Percentiles rank a stretch among this genome's conserved stretches.
Evolutionary conservation across 2,329 filamentous ascomycete species (phyloP).

Genomic region (Rhytidhysteron rufulum): DNA sequence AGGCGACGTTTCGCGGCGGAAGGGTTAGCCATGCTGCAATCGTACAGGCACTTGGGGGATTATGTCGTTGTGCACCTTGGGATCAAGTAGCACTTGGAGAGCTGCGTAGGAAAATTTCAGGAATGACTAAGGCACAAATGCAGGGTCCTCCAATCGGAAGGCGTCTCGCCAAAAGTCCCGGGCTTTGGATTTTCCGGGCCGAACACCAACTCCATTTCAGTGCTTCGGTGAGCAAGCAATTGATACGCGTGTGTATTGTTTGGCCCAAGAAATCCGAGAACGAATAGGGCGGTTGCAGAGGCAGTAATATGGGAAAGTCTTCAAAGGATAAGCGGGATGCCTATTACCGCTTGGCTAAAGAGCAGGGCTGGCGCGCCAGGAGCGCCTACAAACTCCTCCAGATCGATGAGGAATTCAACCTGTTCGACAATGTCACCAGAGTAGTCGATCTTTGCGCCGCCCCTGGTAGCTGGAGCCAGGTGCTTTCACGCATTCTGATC

Average conservation of each 20-base stretch:
- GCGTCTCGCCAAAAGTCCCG: no score
- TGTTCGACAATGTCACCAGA: conserved; percentile 84
- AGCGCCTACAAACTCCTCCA: conserved; percentile 97
- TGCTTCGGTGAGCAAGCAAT: no score
- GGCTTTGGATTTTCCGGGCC: no score
- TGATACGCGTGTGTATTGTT: no score
- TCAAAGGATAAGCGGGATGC: conserved; percentile 98
- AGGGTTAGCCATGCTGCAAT: no score
- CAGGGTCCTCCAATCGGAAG: no score
- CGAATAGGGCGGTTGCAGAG: no score
- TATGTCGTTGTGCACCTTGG: conserved; percentile 1
- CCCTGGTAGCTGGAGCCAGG: conserved; percentile 95
- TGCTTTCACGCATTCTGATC: conserved; percentile 87
- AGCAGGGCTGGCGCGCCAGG: conserved; percentile 95
- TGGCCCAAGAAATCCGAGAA: no score
- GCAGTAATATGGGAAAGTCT: conserved; percentile 93
- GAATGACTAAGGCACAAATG: no score
- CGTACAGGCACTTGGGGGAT: no score
- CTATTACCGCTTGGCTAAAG: conserved; percentile 96
- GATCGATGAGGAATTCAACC: conserved; percentile 91
- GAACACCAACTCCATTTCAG: no score
- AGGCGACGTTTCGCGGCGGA: conserved; percentile 32
- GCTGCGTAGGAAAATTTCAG: no score
- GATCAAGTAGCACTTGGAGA: not conserved
- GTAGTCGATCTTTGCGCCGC: conserved; percentile 96